phyloP scores from a whole-genome alignment of 164 flowering plant genomes.

The Vitis rotundifolia region DNA sequence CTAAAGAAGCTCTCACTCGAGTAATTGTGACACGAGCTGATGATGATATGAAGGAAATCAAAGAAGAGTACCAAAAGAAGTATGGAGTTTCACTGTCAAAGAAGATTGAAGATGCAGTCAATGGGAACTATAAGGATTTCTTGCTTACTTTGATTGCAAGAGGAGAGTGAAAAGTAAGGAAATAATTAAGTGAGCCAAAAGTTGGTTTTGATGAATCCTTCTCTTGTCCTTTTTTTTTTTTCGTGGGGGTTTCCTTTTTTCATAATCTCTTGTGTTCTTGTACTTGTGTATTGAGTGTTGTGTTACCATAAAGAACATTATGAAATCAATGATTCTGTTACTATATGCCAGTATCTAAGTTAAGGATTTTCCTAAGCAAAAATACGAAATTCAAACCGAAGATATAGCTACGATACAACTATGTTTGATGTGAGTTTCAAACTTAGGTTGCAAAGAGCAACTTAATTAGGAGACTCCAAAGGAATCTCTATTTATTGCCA shows the following conservation, averaged over 20 bases:
- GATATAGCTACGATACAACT: too few species aligned
- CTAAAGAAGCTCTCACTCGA: slow-evolving; percentile 63
- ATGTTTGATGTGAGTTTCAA: too few species aligned
- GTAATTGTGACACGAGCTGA: slow-evolving; percentile 69
- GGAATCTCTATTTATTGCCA: too few species aligned
- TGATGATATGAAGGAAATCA: slow-evolving; percentile 54
- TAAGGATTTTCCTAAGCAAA: background rate
- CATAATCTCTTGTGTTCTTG: background rate
- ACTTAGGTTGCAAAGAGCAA: too few species aligned
- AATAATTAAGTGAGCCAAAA: background rate
- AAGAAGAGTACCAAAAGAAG: slow-evolving; percentile 41
- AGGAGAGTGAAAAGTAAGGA: slow-evolving; percentile 23
- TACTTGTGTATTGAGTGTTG: slow-evolving; percentile 8
- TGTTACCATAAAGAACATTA: background rate
- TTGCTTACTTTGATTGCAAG: slow-evolving; percentile 59
- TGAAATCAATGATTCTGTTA: background rate
- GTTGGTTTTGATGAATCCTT: background rate
- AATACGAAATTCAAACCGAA: too few species aligned
- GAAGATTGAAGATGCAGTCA: slow-evolving; percentile 46
- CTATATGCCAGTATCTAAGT: too few species aligned
- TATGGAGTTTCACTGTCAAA: slow-evolving; percentile 45
- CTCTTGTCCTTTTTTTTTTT: too few species aligned
- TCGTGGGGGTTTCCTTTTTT: too few species aligned
- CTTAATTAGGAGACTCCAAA: too few species aligned
- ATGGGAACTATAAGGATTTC: slow-evolving; percentile 73